Evolutionary conservation across 2,329 filamentous ascomycete genomes (phyloP).

Genomic region (Mariannaea elegans): DNA sequence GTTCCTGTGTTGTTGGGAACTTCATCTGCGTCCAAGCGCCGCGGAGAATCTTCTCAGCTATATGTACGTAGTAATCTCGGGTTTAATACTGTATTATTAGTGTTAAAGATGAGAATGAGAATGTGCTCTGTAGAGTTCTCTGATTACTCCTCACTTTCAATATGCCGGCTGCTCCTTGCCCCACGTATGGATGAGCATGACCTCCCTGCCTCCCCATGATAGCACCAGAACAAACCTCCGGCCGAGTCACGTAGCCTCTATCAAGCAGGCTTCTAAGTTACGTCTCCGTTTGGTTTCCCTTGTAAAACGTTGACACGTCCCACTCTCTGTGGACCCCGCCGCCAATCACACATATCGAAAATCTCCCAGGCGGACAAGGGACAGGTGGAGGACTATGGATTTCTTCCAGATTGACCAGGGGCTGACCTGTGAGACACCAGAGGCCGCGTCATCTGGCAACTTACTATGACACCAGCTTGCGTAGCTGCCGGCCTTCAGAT

Average conservation of each 20-base stretch:
- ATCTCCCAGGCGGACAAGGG: slow-evolving; percentile 1
- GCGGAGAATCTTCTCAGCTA: neutral
- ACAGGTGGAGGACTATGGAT: slow-evolving; percentile 9
- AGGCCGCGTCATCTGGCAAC: slow-evolving; percentile 40
- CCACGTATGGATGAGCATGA: neutral
- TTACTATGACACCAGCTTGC: slow-evolving; percentile 36
- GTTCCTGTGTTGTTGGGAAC: too few relatives aligned
- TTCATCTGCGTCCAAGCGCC: neutral
- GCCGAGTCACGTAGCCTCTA: slow-evolving; percentile 4
- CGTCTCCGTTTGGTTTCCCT: neutral
- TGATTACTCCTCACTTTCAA: too few relatives aligned
- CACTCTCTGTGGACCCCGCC: slow-evolving; percentile 5
- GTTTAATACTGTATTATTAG: too few relatives aligned
- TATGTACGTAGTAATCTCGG: too few relatives aligned
- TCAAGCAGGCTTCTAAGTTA: neutral
- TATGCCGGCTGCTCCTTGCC: too few relatives aligned
- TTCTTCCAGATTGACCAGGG: slow-evolving; percentile 26
- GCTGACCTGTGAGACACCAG: slow-evolving; percentile 34
- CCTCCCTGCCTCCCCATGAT: slow-evolving; percentile 1
- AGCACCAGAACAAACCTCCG: slow-evolving; percentile 4
- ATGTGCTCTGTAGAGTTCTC: too few relatives aligned
- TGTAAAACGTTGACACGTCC: slow-evolving; percentile 20
- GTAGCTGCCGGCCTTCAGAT: slow-evolving; percentile 18
- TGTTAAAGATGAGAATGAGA: too few relatives aligned
- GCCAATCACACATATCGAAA: slow-evolving; percentile 14